phyloP scores from a whole-genome alignment of 352 stramenopile species.

The Phytophthora sansomeana region DNA sequence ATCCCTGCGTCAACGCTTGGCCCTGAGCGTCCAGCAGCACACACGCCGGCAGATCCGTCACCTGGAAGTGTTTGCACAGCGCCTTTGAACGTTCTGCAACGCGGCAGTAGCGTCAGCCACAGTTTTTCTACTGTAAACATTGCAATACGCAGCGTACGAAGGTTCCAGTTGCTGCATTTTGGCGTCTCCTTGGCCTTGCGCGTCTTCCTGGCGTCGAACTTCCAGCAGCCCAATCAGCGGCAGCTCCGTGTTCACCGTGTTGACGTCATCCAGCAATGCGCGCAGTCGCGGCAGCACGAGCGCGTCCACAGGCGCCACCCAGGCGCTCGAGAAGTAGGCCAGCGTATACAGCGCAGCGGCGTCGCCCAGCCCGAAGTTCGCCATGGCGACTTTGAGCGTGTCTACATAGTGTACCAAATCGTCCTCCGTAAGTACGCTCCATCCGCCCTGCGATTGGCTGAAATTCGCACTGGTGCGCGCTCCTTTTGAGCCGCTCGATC shows the following conservation, averaged over 20 bases:
- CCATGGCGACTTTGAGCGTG: conserved; percentile 6
- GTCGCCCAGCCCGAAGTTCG: conserved; percentile 21
- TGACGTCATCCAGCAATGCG: conserved; percentile 12
- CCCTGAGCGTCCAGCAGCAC: conserved; percentile 39
- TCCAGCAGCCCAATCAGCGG: conserved; percentile 37
- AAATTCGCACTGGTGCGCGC: conserved; percentile 13
- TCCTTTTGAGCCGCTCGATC: conserved; percentile 42
- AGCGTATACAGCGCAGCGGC: conserved; percentile 47
- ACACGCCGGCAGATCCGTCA: conserved; percentile 49
- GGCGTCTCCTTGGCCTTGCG: neutral
- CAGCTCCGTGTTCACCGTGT: conserved; percentile 8
- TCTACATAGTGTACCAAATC: conserved; percentile 23
- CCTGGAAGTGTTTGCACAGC: conserved; percentile 52
- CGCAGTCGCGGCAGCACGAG: conserved; percentile 34
- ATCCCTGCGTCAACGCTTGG: conserved; percentile 22
- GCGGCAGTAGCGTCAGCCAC: too few species aligned
- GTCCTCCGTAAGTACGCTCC: conserved; percentile 21
- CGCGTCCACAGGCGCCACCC: conserved; percentile 45
- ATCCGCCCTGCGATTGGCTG: conserved; percentile 13
- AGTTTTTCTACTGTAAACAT: too few species aligned
- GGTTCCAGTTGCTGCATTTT: conserved; percentile 34
- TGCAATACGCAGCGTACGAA: conserved; percentile 18
- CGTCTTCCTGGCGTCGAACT: conserved; percentile 19
- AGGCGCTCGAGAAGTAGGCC: conserved; percentile 59
- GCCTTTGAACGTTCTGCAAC: conserved; percentile 48